Base-by-base conservation (phyloP, 2,329 filamentous ascomycete species). In the Botrytis medusae region DNA sequence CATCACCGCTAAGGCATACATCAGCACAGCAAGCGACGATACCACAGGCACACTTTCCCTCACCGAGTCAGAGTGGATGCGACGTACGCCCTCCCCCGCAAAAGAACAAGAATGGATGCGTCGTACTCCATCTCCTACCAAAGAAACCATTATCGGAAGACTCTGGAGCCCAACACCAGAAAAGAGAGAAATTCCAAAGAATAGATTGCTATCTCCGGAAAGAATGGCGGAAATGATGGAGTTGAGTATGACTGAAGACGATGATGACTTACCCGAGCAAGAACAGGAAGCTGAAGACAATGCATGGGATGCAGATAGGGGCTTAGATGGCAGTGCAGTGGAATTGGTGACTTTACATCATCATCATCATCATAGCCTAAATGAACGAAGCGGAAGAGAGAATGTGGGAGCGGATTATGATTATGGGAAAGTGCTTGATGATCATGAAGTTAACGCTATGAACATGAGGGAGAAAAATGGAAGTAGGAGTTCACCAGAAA, bases 1-100 rank as follows among this genome's bases (percentile, higher is more conserved):
- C 1, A n/a, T 57, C 9, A 60, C 67, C 4, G 40, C 10, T 20
- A 20, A 18, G 60, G 40, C 32, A 32, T 34, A 44, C n/a, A 22
- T 10, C 0, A 46, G 37, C 25, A 51, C 69, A 20, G 63, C 74
- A 2, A 69, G 70, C 10, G 63, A 75, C 12, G 65, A 72, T 9
- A 71, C 75, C 20, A 71, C 70, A n/a, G 71, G 73, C 7, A 73
- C 75, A 18, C n/a, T 78, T 18, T 75, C 77, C 4, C 51, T 78
- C 7, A 76, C 76, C 9, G 78, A 79, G 64, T 76, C 77, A 3
- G 77, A 79, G 51, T 79, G 78, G 78, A 78, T 79, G 78, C 74
- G 74, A 46, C 73, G 75, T 44, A 76, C 78, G 1, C 78, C 76
- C 7, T 77, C 76, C 25, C 76, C 76, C 1, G 40, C 69, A 8